A percentile compares a stretch with the other conserved stretches of the same genome.
phyloP scores from a whole-genome alignment of 2,329 filamentous ascomycete species.

The Clarireedia monteithiana region DNA sequence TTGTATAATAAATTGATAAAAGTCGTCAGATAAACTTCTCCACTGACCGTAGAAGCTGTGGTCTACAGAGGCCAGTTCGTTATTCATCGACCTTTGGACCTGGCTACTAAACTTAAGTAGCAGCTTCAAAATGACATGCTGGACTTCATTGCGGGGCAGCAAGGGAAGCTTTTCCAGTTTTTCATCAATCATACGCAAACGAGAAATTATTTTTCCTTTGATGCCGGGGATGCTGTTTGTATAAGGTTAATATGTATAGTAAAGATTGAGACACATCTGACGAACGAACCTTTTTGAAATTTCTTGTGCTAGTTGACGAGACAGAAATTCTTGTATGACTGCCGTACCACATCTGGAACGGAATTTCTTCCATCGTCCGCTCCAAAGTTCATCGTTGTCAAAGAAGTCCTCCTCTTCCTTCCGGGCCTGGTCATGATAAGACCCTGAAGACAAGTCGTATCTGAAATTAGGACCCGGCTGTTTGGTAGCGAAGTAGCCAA shows the following conservation, averaged over 20 bases:
- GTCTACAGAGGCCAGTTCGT: no score
- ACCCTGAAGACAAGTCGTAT: constrained; percentile 6
- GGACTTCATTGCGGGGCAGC: constrained; percentile 37
- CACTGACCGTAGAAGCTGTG: no score
- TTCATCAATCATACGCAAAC: constrained; percentile 43
- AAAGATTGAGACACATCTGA: not conserved
- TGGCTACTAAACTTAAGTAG: no score
- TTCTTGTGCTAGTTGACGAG: constrained; percentile 38
- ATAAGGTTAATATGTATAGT: constrained; percentile 7
- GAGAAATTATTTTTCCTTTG: constrained; percentile 2
- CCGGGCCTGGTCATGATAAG: constrained; percentile 39
- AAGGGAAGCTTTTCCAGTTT: constrained; percentile 56
- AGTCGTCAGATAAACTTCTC: no score
- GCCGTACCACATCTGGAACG: constrained; percentile 42
- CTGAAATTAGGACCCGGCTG: constrained; percentile 41
- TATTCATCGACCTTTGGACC: no score
- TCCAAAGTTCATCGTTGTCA: constrained; percentile 35
- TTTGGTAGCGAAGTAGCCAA: constrained; percentile 76
- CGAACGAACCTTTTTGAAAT: constrained; percentile 31
- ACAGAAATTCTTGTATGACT: constrained; percentile 41
- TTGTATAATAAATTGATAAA: no score
- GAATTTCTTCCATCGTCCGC: constrained; percentile 31
- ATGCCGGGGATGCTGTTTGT: constrained; percentile 30
- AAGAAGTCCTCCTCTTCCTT: constrained; percentile 45
- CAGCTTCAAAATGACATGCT: no score